A percentile compares a stretch with the other conserved stretches of the same genome.
Evolutionary conservation across 2,329 filamentous ascomycete species (phyloP).

Genomic region (Colletotrichum cereale): DNA sequence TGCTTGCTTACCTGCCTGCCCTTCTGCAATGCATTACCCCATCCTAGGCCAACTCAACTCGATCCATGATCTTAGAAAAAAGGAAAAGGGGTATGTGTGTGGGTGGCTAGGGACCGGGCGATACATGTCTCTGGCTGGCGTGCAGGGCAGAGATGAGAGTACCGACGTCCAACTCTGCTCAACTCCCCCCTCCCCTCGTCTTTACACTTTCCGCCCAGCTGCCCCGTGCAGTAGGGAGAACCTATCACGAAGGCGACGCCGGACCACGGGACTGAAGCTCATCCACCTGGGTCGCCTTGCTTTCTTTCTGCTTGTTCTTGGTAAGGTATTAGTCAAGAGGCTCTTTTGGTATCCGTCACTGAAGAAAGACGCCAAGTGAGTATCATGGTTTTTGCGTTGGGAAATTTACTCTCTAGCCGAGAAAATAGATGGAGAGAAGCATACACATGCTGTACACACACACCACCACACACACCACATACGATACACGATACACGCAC

Average conservation of each 20-base stretch:
- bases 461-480: background rate
- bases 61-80: constrained; percentile 15
- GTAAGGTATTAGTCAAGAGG: background rate
- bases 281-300: background rate
- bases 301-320: background rate
- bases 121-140: constrained; percentile 7
- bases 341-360: background rate
- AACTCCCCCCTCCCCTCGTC: background rate
- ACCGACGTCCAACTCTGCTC: background rate
- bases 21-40: constrained; percentile 11
- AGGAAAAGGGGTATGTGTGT: background rate
- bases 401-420: background rate
- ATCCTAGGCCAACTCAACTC: constrained; percentile 28
- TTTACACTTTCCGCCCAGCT: constrained; percentile 10
- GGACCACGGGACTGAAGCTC: background rate
- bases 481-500: background rate
- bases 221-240: constrained; percentile 19
- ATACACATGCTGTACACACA: background rate
- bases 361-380: background rate
- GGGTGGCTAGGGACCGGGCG: background rate
- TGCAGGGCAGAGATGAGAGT: background rate
- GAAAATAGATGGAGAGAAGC: background rate
- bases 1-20: background rate
- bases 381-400: background rate
- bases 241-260: constrained; percentile 8